phyloP scores from a whole-genome alignment of 306 rosid species.

The Cucumis sativus region Cucumber_9930_V3 NC_026657.2:15350501-15351000 shows the following conservation, averaged over 20 bases:
- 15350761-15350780: slow-evolving; percentile 80
- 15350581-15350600: not conserved
- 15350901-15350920: not conserved
- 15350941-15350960: slow-evolving; percentile 60
- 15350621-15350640: not conserved
- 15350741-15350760: slow-evolving; percentile 28
- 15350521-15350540: not conserved
- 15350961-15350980: slow-evolving; percentile 88
- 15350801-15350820: slow-evolving; percentile 56
- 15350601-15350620: not conserved
- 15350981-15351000: slow-evolving; percentile 72
- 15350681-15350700: not conserved
- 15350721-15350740: not conserved
- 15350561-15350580: not conserved
- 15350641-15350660: not conserved
- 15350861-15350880: slow-evolving; percentile 78
- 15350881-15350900: not conserved
- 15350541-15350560: not conserved
- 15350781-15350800: slow-evolving; percentile 63
- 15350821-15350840: slow-evolving; percentile 65
- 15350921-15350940: not conserved
- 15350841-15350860: slow-evolving; percentile 83
- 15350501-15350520: not conserved
- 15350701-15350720: not conserved
- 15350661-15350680: not conserved